Base-by-base conservation (phyloP, 106 monocot genomes). In the Alisma plantagoaquatica region DNA sequence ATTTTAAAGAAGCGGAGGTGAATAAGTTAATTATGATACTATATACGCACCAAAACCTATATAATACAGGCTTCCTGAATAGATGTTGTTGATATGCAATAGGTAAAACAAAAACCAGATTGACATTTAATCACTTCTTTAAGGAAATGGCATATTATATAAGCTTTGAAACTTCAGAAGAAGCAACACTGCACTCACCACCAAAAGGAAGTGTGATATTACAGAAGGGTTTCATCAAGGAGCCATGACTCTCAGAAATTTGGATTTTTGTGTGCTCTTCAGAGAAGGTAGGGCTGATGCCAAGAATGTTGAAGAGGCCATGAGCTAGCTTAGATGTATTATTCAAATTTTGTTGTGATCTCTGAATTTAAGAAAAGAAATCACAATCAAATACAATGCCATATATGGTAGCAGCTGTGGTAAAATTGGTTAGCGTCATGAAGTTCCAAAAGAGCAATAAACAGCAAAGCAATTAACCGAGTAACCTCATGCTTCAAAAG, bases 151-250 rank as follows among this genome's bases (percentile, higher is more conserved):
- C n/a, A n/a, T n/a, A n/a, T n/a, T n/a, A n/a, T n/a, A n/a, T n/a
- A n/a, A n/a, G n/a, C n/a, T n/a, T n/a, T n/a, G n/a, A n/a, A n/a
- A n/a, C n/a, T n/a, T n/a, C n/a, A n/a, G n/a, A n/a, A n/a, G n/a
- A n/a, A n/a, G n/a, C n/a, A n/a, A n/a, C 0, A 63, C 8, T 43
- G 10, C 25, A 51, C 67, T 56, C 49, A 67, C 67, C 58, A 59
- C 17, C 35, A 30, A 41, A 47, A 11, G 59, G 58, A 19, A 67
- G 31, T 11, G 46, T 28, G 19, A 67, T 67, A 23, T 21, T 67
- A 51, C 67, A 67, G 4, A 67, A 50, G 14, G 50, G 12, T 25
- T 1, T 27, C 3, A 15, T 48, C 4, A 51, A 35, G 29, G 17
- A 38, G 20, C 30, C 67, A 12, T n/a, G 33, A 15, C 46, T 15